Evolutionary conservation across 306 rosid species (phyloP).

Genomic region (cucumber (Cucumis sativus)): Cucumber_9930_V3 NC_026657.2:32422001-32422500

Average conservation of each 20-base stretch:
- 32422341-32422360: background rate
- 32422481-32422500: background rate
- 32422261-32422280: background rate
- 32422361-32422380: background rate
- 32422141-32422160: too few relatives aligned
- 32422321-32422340: background rate
- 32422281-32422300: background rate
- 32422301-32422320: background rate
- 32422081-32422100: too few relatives aligned
- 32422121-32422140: too few relatives aligned
- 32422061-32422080: too few relatives aligned
- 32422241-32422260: background rate
- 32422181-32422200: background rate
- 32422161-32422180: too few relatives aligned
- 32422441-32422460: background rate
- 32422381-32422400: background rate
- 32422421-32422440: background rate
- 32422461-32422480: conserved; percentile 1
- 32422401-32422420: background rate
- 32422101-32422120: too few relatives aligned
- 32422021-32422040: too few relatives aligned
- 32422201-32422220: background rate
- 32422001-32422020: too few relatives aligned
- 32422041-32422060: too few relatives aligned
- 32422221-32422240: background rate